A percentile compares a stretch with the other conserved stretches of the same genome.
Conservation (phyloP, 208 protist genomes). For the Trypanosoma congolense region DNA sequence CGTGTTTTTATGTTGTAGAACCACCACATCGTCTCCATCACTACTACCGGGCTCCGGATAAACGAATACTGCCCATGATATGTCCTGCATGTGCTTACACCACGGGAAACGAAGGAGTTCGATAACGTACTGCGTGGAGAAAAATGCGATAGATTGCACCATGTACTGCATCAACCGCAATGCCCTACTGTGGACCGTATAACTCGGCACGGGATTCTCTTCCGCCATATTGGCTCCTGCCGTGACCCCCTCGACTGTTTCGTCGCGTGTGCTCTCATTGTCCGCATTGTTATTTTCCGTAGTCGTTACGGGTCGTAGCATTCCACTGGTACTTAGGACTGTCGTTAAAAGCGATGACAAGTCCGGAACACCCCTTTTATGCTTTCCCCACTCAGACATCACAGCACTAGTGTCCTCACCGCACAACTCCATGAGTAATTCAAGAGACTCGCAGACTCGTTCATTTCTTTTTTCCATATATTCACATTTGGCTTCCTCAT, state of each 20-base stretch:
- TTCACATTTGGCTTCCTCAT: background rate
- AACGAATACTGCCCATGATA: constrained; percentile 50
- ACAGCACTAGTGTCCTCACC: constrained; percentile 37
- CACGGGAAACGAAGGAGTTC: constrained; percentile 56
- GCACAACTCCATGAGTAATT: constrained; percentile 49
- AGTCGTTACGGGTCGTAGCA: constrained; percentile 25
- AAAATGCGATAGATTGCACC: constrained; percentile 65
- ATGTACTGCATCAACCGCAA: constrained; percentile 72
- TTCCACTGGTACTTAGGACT: constrained; percentile 41
- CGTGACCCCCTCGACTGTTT: background rate
- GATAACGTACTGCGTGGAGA: constrained; percentile 43
- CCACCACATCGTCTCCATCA: constrained; percentile 18
- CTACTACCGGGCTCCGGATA: constrained; percentile 22
- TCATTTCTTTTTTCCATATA: constrained; percentile 27
- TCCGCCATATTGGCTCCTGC: background rate
- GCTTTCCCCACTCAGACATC: constrained; percentile 25
- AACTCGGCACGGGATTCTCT: background rate
- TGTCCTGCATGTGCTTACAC: constrained; percentile 57
- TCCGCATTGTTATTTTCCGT: background rate
- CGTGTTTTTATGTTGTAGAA: constrained; percentile 51
- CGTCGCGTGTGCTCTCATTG: background rate
- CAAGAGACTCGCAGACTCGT: constrained; percentile 28
- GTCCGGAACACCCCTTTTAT: constrained; percentile 20
- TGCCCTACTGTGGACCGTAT: constrained; percentile 46
- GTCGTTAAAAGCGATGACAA: constrained; percentile 32